Base-by-base conservation (phyloP, 805 yeast genomes). In the Zygotorulaspora florentina region DNA sequence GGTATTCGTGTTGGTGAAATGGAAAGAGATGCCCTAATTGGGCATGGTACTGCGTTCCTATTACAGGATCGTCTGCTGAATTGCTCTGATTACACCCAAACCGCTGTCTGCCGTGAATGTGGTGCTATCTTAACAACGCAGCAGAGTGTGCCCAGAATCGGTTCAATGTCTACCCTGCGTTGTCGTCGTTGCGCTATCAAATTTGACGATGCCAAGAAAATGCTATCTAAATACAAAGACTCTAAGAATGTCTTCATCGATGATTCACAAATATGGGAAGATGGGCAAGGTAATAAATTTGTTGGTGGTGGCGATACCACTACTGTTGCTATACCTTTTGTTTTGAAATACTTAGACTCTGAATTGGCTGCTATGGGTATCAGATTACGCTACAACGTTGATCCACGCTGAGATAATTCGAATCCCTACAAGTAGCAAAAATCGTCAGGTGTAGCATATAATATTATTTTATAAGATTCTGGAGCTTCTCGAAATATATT, bases 1-100 rank as follows among this genome's bases (percentile, higher is more conserved):
- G 99, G 99, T 85, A 93, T 93, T 58, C 95, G 99, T 77, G 95
- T 93, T 33, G 99, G 99, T 68, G 99, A 93, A 70, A 93, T 93
- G 99, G 99, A 93, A 72, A 86, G 99, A 73, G 99, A 93, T 77
- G 99, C 99, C 2, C 75, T 93, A 59, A 89, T 93, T 67, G 99
- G 98, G 48, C 99, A 93, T 64, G 99, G 99, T 70, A 85, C 99
- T 6, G 89, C 99, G 1, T 93, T 79, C 80, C 71, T 93, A 59
- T 73, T 93, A 56, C 98, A 91, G 69, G 99, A 93, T 67, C 83
- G 99, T 70, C 74, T 93, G 62, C 76, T 93, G 65, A 93, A 93
- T 71, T 89, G 96, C 64, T 86, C 96, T 7, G 99, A 93, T 68
- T 93, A 93, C 72, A 81, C 98, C 0, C 96, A 90, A 65, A 81